Conservation (phyloP, 345 rosid species). For the Erysimum cheiranthoides region DNA sequence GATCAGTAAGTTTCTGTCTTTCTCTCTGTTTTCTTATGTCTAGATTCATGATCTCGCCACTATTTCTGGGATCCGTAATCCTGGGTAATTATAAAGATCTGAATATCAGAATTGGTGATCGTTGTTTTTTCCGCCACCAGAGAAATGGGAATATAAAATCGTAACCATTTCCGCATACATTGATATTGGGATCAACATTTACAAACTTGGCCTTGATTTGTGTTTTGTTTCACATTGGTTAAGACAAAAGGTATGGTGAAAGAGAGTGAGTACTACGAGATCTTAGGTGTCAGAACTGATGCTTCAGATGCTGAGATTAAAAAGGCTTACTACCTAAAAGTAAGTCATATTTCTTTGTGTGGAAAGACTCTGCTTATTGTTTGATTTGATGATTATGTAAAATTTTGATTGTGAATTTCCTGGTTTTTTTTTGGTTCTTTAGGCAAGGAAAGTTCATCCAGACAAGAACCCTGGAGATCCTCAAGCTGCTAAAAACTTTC, state of each 20-base stretch:
- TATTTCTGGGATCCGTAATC: neutral
- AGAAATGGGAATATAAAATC: neutral
- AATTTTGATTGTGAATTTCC: neutral
- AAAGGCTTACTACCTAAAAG: conserved; percentile 94
- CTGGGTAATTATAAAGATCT: conserved; percentile 28
- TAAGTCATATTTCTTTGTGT: conserved; percentile 3
- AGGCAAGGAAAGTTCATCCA: conserved; percentile 96
- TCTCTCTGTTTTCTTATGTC: conserved; percentile 8
- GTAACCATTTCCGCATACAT: conserved; percentile 1
- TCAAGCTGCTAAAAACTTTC: conserved; percentile 90
- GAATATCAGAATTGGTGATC: neutral
- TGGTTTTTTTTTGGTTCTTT: conserved; percentile 10
- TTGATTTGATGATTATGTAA: neutral
- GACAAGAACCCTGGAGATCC: conserved; percentile 96
- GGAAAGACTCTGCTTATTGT: neutral
- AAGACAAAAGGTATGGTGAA: conserved; percentile 58
- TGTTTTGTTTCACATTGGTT: neutral
- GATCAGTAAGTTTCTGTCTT: conserved; percentile 34
- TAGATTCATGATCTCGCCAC: conserved; percentile 14
- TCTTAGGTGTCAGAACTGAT: conserved; percentile 69
- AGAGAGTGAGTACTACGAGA: conserved; percentile 69
- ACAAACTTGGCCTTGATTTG: conserved; percentile 7
- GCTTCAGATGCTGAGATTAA: conserved; percentile 86
- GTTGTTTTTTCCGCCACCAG: neutral
- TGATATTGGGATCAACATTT: conserved; percentile 11